Evolutionary conservation across 2,329 filamentous ascomycete genomes (phyloP).

Genomic region (Arthrocladium fulminans): DNA sequence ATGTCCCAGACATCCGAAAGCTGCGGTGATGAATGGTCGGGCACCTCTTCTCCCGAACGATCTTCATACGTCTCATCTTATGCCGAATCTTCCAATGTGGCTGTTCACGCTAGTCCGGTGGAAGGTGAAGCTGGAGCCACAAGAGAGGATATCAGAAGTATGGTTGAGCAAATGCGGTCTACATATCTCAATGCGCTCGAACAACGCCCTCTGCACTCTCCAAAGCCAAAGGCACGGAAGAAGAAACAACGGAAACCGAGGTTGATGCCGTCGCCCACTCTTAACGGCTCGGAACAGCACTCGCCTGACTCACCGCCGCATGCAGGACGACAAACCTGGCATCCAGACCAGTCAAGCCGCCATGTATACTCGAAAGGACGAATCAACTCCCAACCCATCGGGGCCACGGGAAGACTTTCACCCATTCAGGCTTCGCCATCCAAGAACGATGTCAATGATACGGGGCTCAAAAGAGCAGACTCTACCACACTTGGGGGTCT

Average conservation of each 20-base stretch:
- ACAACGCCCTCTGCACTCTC: conserved; percentile 12
- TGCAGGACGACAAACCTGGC: conserved; percentile 5
- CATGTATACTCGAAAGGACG: conserved; percentile 10
- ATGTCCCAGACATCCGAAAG: conserved; percentile 2
- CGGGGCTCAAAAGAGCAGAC: conserved; percentile 20
- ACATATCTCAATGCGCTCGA: conserved; percentile 23
- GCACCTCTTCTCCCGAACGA: conserved; percentile 16
- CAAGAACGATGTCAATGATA: conserved; percentile 2
- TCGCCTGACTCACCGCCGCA: neutral
- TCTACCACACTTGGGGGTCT: conserved; percentile 18
- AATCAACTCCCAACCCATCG: conserved; percentile 13
- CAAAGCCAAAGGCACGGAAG: conserved; percentile 13
- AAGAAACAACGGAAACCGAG: conserved; percentile 16
- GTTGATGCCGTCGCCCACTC: conserved; percentile 8
- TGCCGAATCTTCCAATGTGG: conserved; percentile 17
- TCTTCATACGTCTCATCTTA: conserved; percentile 18
- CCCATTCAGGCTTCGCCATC: conserved; percentile 16
- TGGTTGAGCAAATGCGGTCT: conserved; percentile 22
- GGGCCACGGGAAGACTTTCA: conserved; percentile 12
- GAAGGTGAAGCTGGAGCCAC: conserved; percentile 16
- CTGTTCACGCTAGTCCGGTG: conserved; percentile 17
- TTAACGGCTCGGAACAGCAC: neutral
- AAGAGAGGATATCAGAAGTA: conserved; percentile 22
- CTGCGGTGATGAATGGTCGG: conserved; percentile 17
- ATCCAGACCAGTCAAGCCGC: conserved; percentile 8